phyloP scores from a whole-genome alignment of 768 basidiomycete species.

The Tulasnella calospora region DNA sequence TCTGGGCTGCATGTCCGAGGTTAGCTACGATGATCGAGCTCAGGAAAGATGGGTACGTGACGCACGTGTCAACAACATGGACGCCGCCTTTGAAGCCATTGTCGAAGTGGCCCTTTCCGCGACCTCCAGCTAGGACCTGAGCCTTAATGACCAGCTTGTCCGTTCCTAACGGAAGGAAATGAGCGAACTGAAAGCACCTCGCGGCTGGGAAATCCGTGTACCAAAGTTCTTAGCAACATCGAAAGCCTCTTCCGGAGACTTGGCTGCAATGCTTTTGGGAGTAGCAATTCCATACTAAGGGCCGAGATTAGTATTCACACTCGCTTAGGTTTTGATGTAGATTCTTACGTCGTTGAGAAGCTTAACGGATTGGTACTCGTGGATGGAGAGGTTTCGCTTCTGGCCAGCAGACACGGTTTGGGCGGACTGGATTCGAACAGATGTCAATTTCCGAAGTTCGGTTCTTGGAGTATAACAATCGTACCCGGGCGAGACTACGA shows the following conservation, averaged over 20 bases:
- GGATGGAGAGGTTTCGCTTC: conserved; percentile 90
- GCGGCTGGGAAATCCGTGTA: conserved; percentile 34
- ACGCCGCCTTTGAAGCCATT: conserved; percentile 97
- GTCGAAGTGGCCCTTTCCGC: conserved; percentile 96
- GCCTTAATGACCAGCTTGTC: conserved; percentile 93
- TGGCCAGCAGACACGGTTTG: conserved; percentile 64
- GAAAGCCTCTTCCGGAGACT: conserved; percentile 83
- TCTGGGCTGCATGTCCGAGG: conserved; percentile 54
- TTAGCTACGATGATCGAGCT: background rate
- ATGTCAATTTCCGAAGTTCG: background rate
- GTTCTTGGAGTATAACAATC: conserved; percentile 29
- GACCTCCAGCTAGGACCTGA: conserved; percentile 96
- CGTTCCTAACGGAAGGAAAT: conserved; percentile 46
- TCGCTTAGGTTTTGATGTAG: background rate
- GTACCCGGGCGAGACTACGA: conserved; percentile 58
- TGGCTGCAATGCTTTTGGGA: conserved; percentile 83
- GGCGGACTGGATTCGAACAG: background rate
- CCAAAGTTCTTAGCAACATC: conserved; percentile 86
- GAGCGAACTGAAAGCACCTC: background rate
- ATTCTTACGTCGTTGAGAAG: conserved; percentile 80
- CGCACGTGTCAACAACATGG: conserved; percentile 82
- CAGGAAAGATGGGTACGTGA: conserved; percentile 13
- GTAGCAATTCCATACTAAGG: conserved; percentile 91
- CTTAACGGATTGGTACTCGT: conserved; percentile 96
- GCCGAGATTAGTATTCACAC: background rate